Conservation (phyloP, 1,284 basidiomycete genomes). For the Heterobasidion irregulare region DNA sequence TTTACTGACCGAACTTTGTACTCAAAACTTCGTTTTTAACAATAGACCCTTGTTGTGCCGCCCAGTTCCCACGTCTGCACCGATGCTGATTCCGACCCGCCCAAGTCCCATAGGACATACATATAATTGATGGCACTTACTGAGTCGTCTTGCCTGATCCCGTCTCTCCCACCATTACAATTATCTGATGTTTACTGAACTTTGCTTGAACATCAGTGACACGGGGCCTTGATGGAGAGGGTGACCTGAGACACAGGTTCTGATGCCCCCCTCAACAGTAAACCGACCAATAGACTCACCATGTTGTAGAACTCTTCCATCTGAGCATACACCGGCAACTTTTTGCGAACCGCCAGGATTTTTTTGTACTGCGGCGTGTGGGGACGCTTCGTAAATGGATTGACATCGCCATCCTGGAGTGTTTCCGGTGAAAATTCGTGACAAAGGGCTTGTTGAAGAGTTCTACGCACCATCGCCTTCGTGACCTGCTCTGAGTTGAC, state of each 20-base stretch:
- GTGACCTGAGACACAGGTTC: slow-evolving; percentile 3
- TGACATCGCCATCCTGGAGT: slow-evolving; percentile 1
- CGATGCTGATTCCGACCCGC: not conserved
- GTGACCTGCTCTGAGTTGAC: slow-evolving; percentile 27
- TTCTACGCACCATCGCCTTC: slow-evolving; percentile 18
- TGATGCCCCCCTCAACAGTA: slow-evolving; percentile 1
- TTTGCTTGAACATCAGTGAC: slow-evolving; percentile 3
- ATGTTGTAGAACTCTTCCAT: slow-evolving; percentile 4
- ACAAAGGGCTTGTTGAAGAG: not conserved
- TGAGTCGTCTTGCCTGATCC: slow-evolving; percentile 4
- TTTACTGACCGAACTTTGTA: too few relatives aligned
- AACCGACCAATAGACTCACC: not conserved
- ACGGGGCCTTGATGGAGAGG: not conserved
- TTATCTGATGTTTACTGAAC: slow-evolving; percentile 5
- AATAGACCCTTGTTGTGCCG: too few relatives aligned
- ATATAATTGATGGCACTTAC: not conserved
- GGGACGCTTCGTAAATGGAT: slow-evolving; percentile 2
- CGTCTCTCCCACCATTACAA: slow-evolving; percentile 4
- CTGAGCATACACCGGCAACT: slow-evolving; percentile 1
- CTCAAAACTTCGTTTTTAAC: too few relatives aligned
- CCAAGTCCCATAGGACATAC: not conserved
- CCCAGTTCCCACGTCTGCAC: too few relatives aligned
- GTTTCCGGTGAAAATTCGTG: not conserved
- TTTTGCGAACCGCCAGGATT: slow-evolving; percentile 1
- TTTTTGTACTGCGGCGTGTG: not conserved